Evolutionary conservation across 208 protist genomes (phyloP).

Genomic region (Crithidia expoeki): DNA sequence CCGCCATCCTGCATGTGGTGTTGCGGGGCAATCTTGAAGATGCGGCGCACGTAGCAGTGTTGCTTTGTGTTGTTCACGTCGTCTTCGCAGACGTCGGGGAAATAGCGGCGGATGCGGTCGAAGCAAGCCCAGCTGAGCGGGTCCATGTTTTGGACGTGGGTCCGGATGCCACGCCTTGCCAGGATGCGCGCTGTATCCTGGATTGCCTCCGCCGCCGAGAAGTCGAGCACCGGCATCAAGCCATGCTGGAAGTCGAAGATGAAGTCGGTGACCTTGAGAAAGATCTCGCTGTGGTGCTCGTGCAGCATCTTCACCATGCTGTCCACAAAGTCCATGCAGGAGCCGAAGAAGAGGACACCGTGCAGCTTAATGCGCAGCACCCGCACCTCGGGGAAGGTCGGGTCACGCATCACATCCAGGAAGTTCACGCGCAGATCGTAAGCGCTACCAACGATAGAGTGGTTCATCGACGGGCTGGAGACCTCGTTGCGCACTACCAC

Average conservation of each 20-base stretch:
- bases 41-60: constrained; percentile 47
- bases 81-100: constrained; percentile 46
- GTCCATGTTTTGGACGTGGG: constrained; percentile 64
- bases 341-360: constrained; percentile 61
- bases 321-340: constrained; percentile 61
- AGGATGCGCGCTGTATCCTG: constrained; percentile 47
- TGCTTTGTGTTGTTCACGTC: constrained; percentile 58
- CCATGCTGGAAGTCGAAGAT: constrained; percentile 64
- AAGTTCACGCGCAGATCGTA: constrained; percentile 46
- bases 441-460: constrained; percentile 28
- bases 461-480: constrained; percentile 12
- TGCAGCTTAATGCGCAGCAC: constrained; percentile 52
- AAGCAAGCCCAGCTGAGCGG: constrained; percentile 51
- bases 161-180: constrained; percentile 48
- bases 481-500: constrained; percentile 18
- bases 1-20: constrained; percentile 9
- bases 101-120: constrained; percentile 50
- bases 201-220: constrained; percentile 55
- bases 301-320: constrained; percentile 53
- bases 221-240: constrained; percentile 58
- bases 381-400: constrained; percentile 47
- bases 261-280: constrained; percentile 58
- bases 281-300: constrained; percentile 52
- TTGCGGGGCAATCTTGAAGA: constrained; percentile 34
- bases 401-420: constrained; percentile 42